Conservation (phyloP, 1,284 basidiomycete species). For the Schizophyllum amplum region DNA sequence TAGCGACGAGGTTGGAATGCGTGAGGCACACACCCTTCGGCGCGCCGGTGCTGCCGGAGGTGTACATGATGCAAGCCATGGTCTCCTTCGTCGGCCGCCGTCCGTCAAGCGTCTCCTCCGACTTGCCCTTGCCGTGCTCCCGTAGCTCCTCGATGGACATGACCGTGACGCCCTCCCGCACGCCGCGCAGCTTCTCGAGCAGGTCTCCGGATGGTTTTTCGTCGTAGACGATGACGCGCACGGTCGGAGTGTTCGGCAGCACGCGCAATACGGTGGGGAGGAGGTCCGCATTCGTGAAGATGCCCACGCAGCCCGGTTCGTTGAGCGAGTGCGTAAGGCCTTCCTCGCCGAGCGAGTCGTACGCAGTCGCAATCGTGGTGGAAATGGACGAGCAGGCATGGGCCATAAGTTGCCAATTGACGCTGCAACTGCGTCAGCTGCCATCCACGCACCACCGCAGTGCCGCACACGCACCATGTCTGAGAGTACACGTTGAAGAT, state of each 20-base stretch:
- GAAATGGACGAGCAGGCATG: conserved; percentile 76
- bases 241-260: conserved; percentile 58
- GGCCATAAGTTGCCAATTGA: conserved; percentile 87
- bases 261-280: conserved; percentile 68
- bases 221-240: conserved; percentile 85
- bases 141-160: conserved; percentile 68
- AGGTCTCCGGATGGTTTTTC: conserved; percentile 52
- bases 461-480: conserved; percentile 66
- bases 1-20: conserved; percentile 82
- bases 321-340: conserved; percentile 89
- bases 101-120: conserved; percentile 41
- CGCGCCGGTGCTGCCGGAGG: conserved; percentile 82
- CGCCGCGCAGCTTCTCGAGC: conserved; percentile 48
- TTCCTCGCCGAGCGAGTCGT: conserved; percentile 90
- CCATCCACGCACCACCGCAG: neutral
- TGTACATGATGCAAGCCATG: conserved; percentile 94
- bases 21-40: conserved; percentile 93
- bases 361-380: conserved; percentile 87
- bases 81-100: conserved; percentile 58
- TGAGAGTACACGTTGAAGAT: conserved; percentile 91
- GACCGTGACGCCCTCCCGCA: conserved; percentile 50
- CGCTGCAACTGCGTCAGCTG: conserved; percentile 28
- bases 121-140: conserved; percentile 48
- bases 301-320: conserved; percentile 81
- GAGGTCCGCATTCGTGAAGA: conserved; percentile 93